Percentiles rank a stretch among this genome's conserved stretches.
phyloP scores from a whole-genome alignment of 805 yeast species.

The Candida parachauliodes region DNA sequence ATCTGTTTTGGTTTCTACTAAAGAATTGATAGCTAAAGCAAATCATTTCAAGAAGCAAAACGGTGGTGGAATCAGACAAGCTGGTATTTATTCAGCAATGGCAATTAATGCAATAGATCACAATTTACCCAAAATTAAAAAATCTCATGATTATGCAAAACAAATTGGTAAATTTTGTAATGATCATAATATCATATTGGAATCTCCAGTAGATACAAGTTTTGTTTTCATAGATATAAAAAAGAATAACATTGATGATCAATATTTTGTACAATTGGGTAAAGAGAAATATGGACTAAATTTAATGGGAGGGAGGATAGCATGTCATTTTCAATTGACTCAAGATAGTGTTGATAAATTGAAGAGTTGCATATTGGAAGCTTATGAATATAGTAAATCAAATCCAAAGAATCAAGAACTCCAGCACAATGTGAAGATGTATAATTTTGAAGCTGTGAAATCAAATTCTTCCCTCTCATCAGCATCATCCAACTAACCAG shows the following conservation, averaged over 20 bases:
- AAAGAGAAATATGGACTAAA: constrained; percentile 54
- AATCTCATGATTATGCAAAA: constrained; percentile 32
- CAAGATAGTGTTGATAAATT: constrained; percentile 27
- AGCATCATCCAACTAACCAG: too few relatives aligned
- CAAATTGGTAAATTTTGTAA: constrained; percentile 31
- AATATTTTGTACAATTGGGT: constrained; percentile 33
- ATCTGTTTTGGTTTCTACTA: constrained; percentile 33
- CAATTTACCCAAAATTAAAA: constrained; percentile 27
- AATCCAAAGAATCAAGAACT: constrained; percentile 10
- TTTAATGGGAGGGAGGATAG: constrained; percentile 52
- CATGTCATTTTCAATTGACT: constrained; percentile 35
- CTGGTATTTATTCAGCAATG: constrained; percentile 39
- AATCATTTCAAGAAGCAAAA: constrained; percentile 42
- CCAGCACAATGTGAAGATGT: constrained; percentile 19
- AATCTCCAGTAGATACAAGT: constrained; percentile 38
- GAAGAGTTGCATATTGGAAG: constrained; percentile 53
- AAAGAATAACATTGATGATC: constrained; percentile 26
- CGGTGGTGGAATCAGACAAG: constrained; percentile 45
- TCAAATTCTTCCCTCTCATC: too few relatives aligned
- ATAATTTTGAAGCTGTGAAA: constrained; percentile 18
- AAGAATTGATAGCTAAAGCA: constrained; percentile 34
- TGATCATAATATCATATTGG: constrained; percentile 25
- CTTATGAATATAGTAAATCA: constrained; percentile 33
- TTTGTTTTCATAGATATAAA: constrained; percentile 37
- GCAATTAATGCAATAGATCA: constrained; percentile 40